Base-by-base conservation (phyloP, 805 yeast species). In the Debaryomyces prosopidis region DNA sequence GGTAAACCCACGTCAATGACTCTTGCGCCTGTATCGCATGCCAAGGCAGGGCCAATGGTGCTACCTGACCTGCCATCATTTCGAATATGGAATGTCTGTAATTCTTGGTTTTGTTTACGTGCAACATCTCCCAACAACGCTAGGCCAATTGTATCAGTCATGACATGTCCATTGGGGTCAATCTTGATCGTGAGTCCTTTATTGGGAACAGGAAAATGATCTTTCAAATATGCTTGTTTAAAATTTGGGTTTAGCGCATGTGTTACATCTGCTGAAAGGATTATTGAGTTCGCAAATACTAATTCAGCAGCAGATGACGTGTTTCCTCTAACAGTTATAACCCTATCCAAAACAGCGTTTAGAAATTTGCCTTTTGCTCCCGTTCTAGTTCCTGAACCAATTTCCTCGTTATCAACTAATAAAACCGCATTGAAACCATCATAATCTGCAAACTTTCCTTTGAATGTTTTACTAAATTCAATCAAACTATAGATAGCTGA, bases 231-330 rank as follows among this genome's bases (percentile, higher is more conserved):
- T 0, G 52, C 65, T 14, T 53, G 48, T 16, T 52, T 46, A 50
- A 71, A 72, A 51, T 71, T 71, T 9, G 77, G 77, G 50, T 72
- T 72, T 36, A 72, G 47, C 5, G 68, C 66, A 48, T 71, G 77
- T 3, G 76, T 72, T 7, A 71, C 76, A 49, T 72, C 77, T 2
- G 75, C 71, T 3, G 76, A 71, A 16, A 72, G 49, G 14, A 70
- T 40, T 3, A 70, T 42, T 11, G 73, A 61, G 46, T 68, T 69
- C 23, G 71, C 66, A 43, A 48, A 65, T 2, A 55, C 57, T 12
- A 53, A 41, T 3, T 43, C 28, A 2, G 35, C 40, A 15, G 37
- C 41, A 4, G 27, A 39, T 12, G 41, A 27, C 9, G 12, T 9
- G 32, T 28, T 15, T 2, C 43, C 32, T 28, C 44, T 48, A 1